Evolutionary conservation across 1,139 yeast species (phyloP).

Genomic region (Wickerhamomyces sp.): DNA sequence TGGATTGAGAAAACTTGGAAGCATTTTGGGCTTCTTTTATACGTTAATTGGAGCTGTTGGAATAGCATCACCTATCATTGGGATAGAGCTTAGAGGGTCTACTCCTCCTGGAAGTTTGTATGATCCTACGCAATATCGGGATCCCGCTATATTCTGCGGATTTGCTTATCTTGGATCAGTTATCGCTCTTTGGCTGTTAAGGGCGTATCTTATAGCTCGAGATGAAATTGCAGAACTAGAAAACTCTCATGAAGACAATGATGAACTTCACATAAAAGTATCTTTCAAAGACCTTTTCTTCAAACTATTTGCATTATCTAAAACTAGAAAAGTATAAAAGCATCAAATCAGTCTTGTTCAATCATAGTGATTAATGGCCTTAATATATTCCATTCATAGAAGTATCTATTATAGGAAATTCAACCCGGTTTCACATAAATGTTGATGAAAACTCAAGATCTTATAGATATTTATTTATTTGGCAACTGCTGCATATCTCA

Average conservation of each 20-base stretch:
- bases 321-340: conserved; percentile 7
- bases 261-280: conserved; percentile 22
- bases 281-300: conserved; percentile 7
- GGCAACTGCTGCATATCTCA: too few relatives aligned
- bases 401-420: too few relatives aligned
- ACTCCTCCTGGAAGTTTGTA: conserved; percentile 23
- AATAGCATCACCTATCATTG: conserved; percentile 49
- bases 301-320: conserved; percentile 11
- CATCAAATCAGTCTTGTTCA: background rate
- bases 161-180: conserved; percentile 43
- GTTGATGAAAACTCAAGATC: too few relatives aligned
- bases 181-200: conserved; percentile 32
- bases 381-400: too few relatives aligned
- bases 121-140: conserved; percentile 41
- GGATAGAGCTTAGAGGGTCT: conserved; percentile 40
- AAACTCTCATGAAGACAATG: conserved; percentile 22
- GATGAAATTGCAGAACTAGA: conserved; percentile 27
- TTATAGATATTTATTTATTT: too few relatives aligned
- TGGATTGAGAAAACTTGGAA: conserved; percentile 46
- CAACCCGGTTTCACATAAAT: too few relatives aligned
- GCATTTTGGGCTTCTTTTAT: conserved; percentile 45
- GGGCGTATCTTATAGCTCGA: conserved; percentile 49
- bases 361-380: background rate
- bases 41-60: conserved; percentile 42
- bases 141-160: conserved; percentile 54